These are phyloP conservation scores for Zizania latifolia DNA, from an alignment of 176 grass and related monocot species.

Conservation along the genomic window DNA sequence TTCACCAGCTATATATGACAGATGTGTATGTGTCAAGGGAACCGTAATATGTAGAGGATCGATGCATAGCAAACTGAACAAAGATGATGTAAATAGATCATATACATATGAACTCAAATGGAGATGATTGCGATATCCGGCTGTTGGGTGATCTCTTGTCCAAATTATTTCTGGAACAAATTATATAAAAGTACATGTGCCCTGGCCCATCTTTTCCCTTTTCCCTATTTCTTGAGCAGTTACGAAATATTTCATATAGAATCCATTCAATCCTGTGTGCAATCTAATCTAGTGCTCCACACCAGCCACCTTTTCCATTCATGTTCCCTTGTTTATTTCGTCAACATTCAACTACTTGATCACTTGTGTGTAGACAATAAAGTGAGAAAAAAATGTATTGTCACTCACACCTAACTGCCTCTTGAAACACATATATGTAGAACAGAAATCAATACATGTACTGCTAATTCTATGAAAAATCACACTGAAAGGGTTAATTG, in stretches of 20 bases:
- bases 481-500: neutral
- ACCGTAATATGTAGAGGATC: neutral
- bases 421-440: neutral
- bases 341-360: neutral
- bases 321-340: neutral
- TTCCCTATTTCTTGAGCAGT: conserved; percentile 19
- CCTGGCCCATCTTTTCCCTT: neutral
- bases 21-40: neutral
- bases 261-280: conserved; percentile 17
- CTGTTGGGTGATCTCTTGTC: conserved; percentile 26
- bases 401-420: neutral
- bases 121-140: conserved; percentile 24
- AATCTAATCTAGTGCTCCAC: conserved; percentile 46
- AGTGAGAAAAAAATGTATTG: neutral
- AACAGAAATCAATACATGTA: conserved; percentile 2
- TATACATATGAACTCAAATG: conserved; percentile 19
- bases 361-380: neutral
- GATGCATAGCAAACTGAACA: conserved; percentile 9
- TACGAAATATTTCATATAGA: neutral
- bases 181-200: conserved; percentile 19
- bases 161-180: conserved; percentile 23
- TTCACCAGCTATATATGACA: neutral
- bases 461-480: neutral
- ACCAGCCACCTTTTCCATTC: conserved; percentile 10
- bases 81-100: conserved; percentile 28